These are phyloP conservation scores for Cyclostephanos tholiformis DNA, from an alignment of 108 stramenopile species.

Conservation along the genomic window DNA sequence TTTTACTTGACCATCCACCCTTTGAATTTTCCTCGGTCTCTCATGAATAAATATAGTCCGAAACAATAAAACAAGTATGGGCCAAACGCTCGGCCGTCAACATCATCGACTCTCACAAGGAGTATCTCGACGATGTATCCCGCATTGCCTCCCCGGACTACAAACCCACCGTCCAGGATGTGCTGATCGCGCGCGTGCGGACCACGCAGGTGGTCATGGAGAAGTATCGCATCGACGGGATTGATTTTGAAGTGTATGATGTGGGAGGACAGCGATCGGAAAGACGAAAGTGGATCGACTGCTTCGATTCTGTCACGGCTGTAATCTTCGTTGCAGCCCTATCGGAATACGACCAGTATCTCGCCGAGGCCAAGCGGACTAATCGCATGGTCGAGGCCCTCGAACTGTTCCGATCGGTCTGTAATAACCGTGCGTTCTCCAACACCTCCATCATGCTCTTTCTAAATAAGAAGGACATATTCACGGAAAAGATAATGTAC, in stretches of 20 bases:
- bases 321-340: constrained; percentile 98
- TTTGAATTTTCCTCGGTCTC: not conserved
- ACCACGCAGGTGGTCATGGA: constrained; percentile 96
- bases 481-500: constrained; percentile 93
- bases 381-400: constrained; percentile 98
- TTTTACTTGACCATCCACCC: not conserved
- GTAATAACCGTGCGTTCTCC: constrained; percentile 94
- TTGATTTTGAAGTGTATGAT: constrained; percentile 96
- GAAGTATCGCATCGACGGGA: constrained; percentile 84
- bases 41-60: constrained; percentile 16
- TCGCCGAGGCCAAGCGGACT: constrained; percentile 93
- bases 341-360: constrained; percentile 94
- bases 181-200: constrained; percentile 93
- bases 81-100: constrained; percentile 75
- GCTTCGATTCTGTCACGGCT: constrained; percentile 97
- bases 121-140: constrained; percentile 79
- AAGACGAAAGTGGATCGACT: constrained; percentile 92
- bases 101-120: constrained; percentile 88
- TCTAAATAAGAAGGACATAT: constrained; percentile 98
- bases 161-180: constrained; percentile 91
- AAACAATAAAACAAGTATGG: constrained; percentile 66
- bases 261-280: constrained; percentile 92
- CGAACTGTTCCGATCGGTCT: constrained; percentile 94
- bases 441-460: constrained; percentile 91
- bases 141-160: constrained; percentile 81